Conservation (phyloP, 2,329 filamentous ascomycete genomes). For the Cladorrhinum sp. region DNA sequence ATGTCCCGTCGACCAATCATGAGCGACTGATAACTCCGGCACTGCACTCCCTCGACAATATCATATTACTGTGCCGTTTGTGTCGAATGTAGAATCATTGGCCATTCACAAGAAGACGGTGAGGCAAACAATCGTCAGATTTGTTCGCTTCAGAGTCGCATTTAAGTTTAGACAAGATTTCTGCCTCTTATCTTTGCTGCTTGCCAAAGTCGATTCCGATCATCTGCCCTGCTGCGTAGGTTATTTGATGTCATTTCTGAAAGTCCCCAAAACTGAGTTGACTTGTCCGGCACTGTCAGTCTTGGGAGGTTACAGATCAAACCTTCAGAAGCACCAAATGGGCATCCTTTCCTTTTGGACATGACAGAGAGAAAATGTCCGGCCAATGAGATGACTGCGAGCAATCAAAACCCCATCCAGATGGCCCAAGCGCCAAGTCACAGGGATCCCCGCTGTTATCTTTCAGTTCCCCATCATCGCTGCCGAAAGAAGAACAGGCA, state of each 20-base stretch:
- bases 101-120: too few species aligned
- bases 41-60: not conserved
- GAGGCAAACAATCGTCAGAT: too few species aligned
- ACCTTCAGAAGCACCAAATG: not conserved
- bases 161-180: too few species aligned
- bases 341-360: not conserved
- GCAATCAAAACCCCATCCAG: not conserved
- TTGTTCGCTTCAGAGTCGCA: too few species aligned
- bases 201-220: too few species aligned
- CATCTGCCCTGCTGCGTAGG: too few species aligned
- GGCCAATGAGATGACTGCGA: not conserved
- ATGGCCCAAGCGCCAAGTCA: not conserved
- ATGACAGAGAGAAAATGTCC: not conserved
- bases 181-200: too few species aligned
- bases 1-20: not conserved
- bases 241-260: not conserved
- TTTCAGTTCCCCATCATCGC: not conserved
- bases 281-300: not conserved
- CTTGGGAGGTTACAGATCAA: not conserved
- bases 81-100: too few species aligned
- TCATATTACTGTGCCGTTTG: not conserved
- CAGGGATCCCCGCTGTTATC: slow-evolving; percentile 5
- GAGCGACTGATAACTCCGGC: not conserved
- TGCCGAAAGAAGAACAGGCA: not conserved
- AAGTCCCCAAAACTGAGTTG: slow-evolving; percentile 1